Percentiles rank a stretch among this genome's conserved stretches.
Evolutionary conservation across 192 early-diverging fungal species (phyloP).

Genomic region (Coemansia nantahalensis): DNA sequence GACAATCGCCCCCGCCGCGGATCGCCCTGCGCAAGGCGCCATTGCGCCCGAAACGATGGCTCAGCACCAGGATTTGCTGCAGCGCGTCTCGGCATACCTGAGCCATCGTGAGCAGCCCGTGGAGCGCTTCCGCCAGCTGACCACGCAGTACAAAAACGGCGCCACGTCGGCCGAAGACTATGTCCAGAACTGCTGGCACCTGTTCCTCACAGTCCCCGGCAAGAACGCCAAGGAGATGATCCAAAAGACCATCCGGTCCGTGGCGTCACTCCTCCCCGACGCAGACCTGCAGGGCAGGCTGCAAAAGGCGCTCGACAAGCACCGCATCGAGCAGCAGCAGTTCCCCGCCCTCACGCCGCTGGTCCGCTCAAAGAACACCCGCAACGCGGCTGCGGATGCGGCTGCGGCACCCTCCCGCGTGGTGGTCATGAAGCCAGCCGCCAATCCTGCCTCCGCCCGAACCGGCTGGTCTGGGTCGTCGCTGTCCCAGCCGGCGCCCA

Average conservation of each 20-base stretch:
- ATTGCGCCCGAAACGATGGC: slow-evolving; percentile 19
- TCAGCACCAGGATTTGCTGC: slow-evolving; percentile 39
- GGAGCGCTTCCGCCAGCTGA: slow-evolving; percentile 41
- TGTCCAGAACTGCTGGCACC: slow-evolving; percentile 43
- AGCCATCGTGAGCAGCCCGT: slow-evolving; percentile 51
- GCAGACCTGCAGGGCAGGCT: slow-evolving; percentile 11
- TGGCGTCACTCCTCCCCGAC: slow-evolving; percentile 29
- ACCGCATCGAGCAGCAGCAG: slow-evolving; percentile 48
- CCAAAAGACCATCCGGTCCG: slow-evolving; percentile 37
- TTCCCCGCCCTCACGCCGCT: slow-evolving; percentile 44
- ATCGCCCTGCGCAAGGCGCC: neutral
- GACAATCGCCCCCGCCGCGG: too few relatives aligned
- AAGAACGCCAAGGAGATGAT: slow-evolving; percentile 52
- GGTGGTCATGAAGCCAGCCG: slow-evolving; percentile 24
- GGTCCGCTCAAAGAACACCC: slow-evolving; percentile 4
- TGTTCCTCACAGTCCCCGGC: slow-evolving; percentile 45
- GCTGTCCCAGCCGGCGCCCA: neutral
- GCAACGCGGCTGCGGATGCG: neutral
- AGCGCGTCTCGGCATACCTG: slow-evolving; percentile 44
- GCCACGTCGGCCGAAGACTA: slow-evolving; percentile 30
- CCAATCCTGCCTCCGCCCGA: slow-evolving; percentile 2
- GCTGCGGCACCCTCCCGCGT: slow-evolving; percentile 15
- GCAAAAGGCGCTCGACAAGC: slow-evolving; percentile 22
- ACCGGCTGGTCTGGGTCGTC: slow-evolving; percentile 4
- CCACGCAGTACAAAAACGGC: slow-evolving; percentile 32